These are phyloP conservation scores for Cladosporium austrohemisphaericum DNA, from an alignment of 2,329 filamentous ascomycete species.

Conservation along the genomic window DNA sequence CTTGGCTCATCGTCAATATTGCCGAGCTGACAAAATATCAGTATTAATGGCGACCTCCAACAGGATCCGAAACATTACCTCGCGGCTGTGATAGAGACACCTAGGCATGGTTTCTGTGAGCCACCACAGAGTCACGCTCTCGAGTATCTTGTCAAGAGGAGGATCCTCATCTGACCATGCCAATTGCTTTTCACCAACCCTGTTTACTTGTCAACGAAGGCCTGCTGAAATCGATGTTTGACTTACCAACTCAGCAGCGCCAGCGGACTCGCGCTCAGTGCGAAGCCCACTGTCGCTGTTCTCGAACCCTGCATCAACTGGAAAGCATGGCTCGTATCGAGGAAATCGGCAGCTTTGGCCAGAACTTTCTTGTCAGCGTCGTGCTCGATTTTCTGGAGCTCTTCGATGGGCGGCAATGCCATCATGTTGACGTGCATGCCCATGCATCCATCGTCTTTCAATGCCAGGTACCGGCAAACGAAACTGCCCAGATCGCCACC, in stretches of 20 bases:
- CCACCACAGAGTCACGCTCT: conserved; percentile 53
- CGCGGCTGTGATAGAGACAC: conserved; percentile 48
- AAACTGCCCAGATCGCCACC: conserved; percentile 53
- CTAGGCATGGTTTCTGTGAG: conserved; percentile 48
- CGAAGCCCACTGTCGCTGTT: conserved; percentile 55
- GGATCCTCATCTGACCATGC: conserved; percentile 48
- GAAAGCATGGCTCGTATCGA: conserved; percentile 47
- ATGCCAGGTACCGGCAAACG: conserved; percentile 38
- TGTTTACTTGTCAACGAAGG: conserved; percentile 18
- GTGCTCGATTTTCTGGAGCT: conserved; percentile 21
- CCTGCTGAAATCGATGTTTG: background rate
- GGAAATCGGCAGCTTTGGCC: conserved; percentile 38
- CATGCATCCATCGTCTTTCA: conserved; percentile 19
- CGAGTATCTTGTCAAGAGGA: conserved; percentile 41
- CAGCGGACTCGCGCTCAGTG: conserved; percentile 51
- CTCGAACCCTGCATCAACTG: conserved; percentile 51
- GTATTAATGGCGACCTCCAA: background rate
- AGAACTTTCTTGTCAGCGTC: conserved; percentile 39
- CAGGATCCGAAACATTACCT: conserved; percentile 19
- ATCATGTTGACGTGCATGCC: conserved; percentile 26
- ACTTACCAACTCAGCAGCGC: conserved; percentile 53
- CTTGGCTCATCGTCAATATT: conserved; percentile 20
- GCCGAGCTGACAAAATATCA: conserved; percentile 9
- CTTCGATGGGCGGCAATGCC: conserved; percentile 22
- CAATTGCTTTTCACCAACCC: conserved; percentile 54